A percentile compares a stretch with the other conserved stretches of the same genome.
Conservation (phyloP, 169 alveolate species). For the Eimeria necatrix region DNA sequence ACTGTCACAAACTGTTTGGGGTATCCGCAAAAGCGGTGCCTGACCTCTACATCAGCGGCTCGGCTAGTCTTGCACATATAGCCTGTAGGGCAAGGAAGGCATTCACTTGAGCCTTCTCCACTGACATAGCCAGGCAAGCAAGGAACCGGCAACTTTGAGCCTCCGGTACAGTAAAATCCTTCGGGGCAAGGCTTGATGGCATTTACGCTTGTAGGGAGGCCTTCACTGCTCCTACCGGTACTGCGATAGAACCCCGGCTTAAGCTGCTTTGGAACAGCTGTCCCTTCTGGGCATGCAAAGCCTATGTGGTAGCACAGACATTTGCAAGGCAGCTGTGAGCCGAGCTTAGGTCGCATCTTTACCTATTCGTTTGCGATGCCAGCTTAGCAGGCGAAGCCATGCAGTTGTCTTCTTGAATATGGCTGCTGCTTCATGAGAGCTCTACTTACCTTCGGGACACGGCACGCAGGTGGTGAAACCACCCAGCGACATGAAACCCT, state of each 20-base stretch:
- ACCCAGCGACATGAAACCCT: constrained; percentile 56
- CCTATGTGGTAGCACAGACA: background rate
- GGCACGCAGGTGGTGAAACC: constrained; percentile 41
- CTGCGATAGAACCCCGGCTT: constrained; percentile 46
- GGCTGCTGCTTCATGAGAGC: background rate
- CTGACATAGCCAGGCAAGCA: constrained; percentile 71
- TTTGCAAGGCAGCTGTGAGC: background rate
- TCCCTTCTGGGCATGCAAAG: constrained; percentile 58
- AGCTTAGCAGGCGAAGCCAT: background rate
- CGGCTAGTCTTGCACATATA: constrained; percentile 42
- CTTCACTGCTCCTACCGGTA: background rate
- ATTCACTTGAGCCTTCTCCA: constrained; percentile 48
- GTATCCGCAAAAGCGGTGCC: background rate
- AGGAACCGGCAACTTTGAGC: constrained; percentile 47
- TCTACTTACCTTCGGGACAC: constrained; percentile 45
- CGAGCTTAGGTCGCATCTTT: no score
- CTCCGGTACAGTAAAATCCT: constrained; percentile 73
- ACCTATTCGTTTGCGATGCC: background rate
- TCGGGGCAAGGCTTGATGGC: constrained; percentile 63
- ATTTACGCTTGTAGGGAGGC: background rate
- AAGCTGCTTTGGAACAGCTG: constrained; percentile 57
- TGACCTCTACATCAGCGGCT: constrained; percentile 58
- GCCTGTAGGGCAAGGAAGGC: constrained; percentile 45
- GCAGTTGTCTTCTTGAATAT: background rate
- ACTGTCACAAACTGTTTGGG: no score